Base-by-base conservation (phyloP, 2,329 filamentous ascomycete genomes). In the Diaporthe sp. region DNA sequence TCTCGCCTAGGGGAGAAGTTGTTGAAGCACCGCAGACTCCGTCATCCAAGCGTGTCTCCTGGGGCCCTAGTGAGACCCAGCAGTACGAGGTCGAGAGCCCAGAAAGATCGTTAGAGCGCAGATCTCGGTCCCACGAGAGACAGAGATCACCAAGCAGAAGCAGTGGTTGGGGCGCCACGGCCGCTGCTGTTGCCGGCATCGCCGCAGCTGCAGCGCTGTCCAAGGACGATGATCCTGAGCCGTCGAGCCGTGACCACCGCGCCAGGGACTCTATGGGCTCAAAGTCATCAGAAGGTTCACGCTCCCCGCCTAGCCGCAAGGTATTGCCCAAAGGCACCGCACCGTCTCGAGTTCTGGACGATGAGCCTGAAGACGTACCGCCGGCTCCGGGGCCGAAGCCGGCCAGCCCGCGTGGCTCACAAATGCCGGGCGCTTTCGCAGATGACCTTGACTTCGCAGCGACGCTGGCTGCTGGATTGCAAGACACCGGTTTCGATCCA, bases 361-460 rank as follows among this genome's bases (percentile, higher is more conserved):
- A 74, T n/a, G 75, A 76, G 47, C 71, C 70, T 22, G 75, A 76
- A 44, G 76, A 75, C 42, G 68, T 70, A 15, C 76, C 71, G 50
- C 73, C 69, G n/a, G 65, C 86, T 27, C 86, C 89, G 25, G 91
- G 92, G 4, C 88, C 91, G 4, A 92, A 92, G 78, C 89, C 89
- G 12, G 76, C 83, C 15, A 86, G 84, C 75, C 85, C 86, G n/a
- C 83, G 84, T 68, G 78, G 79, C 27, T 80, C 86, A 56, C 87
- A 89, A 73, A 89, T 93, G 81, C 92, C 92, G 32, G 93, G 92
- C 27, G 84, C 88, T 13, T 95, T 93, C 78, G 89, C 85, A 1
- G 89, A 92, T 73, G 93, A 94, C 77, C 83, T 93, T 12, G 91
- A 91, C 69, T 94, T 95, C 77, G 90, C 92, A 10, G 93, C 93